Evolutionary conservation across 176 grass and related monocot species (phyloP), one percentile per base, ranked within the genome.

Genomic region (Carex pumila): DNA sequence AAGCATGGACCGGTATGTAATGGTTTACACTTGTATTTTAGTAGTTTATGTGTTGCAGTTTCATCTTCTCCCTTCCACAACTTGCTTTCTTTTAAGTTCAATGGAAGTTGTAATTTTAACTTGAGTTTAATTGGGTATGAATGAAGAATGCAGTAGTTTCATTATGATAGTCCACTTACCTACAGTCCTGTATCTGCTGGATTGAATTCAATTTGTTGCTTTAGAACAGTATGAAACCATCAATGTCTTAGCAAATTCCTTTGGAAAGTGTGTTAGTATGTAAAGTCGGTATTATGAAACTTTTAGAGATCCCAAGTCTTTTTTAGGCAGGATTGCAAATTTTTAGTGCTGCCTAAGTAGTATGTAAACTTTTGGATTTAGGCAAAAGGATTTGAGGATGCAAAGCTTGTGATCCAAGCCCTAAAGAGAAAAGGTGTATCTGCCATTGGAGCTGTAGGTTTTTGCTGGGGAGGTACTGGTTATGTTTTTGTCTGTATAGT

Each of bases 331-430:
- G 21, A 1, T 2, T 8, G 17, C 12, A 55, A 32, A 25, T 73
- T 73, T 45, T 22, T 0, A 50, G n/a, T 29, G 9, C 3, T 45
- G 22, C 54, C 49, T 45, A 8, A 17, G 4, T 53, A 32, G 15
- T 75, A 55, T 30, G 22, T 31, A 21, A 54, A 54, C 22, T 55
- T 55, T 1, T 30, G 22, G 22, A 55, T 76, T 25, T 50, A 89
- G 88, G 67, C 25, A 21, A 83, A 89, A 86, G 88, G 69, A 12
- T 89, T 83, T 86, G 88, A 89, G 78, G 84, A 89, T 83, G 88
- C 88, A 89, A 89, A 89, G 59, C 43, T 53, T 56, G 84, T 89
- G 31, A 79, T 89, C 45, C 60, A 86, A 83, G 78, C 79, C 15
- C 55, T 89, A 53, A 86, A 83, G 61, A 34, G 52, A 19, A 89